These are phyloP conservation scores for Coelastrella sp. DNA, from an alignment of 139 green algal genomes.

Conservation along the genomic window DNA sequence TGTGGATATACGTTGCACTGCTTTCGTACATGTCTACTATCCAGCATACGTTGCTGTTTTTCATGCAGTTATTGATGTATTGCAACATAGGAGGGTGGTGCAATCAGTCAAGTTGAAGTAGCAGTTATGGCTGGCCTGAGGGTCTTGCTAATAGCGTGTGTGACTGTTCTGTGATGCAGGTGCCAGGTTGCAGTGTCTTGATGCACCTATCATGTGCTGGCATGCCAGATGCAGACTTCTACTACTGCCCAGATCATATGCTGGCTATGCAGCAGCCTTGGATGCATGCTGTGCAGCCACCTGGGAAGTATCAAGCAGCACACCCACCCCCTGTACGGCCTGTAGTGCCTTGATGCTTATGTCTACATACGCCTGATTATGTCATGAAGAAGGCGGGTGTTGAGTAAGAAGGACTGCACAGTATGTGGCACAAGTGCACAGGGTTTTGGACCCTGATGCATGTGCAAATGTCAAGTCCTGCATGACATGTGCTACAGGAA, in stretches of 20 bases:
- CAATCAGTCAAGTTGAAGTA: no score
- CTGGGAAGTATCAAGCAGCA: background rate
- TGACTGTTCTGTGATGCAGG: no score
- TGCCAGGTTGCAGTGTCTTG: conserved; percentile 35
- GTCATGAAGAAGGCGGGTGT: background rate
- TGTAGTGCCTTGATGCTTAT: background rate
- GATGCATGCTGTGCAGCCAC: background rate
- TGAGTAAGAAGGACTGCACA: background rate
- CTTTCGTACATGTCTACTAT: no score
- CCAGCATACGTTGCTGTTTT: no score
- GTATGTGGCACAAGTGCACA: background rate
- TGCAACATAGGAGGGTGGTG: no score
- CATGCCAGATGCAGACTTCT: conserved; percentile 8
- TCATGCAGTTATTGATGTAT: no score
- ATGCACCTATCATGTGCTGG: conserved; percentile 41
- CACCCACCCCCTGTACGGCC: conserved; percentile 10
- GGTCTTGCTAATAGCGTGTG: background rate
- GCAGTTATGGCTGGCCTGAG: background rate
- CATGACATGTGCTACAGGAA: no score
- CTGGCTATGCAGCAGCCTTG: conserved; percentile 14
- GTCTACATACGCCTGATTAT: background rate
- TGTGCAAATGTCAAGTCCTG: no score
- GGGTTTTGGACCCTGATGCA: no score
- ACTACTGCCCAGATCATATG: conserved; percentile 42
- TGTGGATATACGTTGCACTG: no score